Evolutionary conservation across 1,284 basidiomycete genomes (phyloP).

Genomic region (Salmacisia buchloeana): DNA sequence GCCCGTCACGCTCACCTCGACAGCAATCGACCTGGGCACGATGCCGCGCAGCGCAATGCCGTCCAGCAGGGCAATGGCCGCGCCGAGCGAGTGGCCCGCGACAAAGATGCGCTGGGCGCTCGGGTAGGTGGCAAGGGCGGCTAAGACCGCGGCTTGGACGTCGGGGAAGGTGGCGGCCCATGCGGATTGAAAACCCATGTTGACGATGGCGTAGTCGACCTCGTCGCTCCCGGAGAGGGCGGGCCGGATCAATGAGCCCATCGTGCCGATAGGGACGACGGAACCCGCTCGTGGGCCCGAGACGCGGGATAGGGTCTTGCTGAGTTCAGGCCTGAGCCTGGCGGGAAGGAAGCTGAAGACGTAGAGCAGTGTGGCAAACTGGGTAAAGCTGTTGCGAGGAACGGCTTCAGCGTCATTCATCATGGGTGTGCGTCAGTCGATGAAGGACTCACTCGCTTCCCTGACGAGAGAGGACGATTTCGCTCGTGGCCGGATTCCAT

Average conservation of each 20-base stretch:
- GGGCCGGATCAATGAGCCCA: not conserved
- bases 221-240: not conserved
- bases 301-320: not conserved
- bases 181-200: not conserved
- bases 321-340: not conserved
- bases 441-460: not conserved
- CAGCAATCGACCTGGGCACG: not conserved
- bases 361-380: not conserved
- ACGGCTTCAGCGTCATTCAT: not conserved
- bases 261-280: not conserved
- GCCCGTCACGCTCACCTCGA: conserved; percentile 3
- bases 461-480: not conserved
- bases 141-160: not conserved
- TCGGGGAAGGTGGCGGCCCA: not conserved
- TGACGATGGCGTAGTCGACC: not conserved
- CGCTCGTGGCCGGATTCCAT: not conserved
- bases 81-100: not conserved
- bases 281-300: not conserved
- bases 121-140: not conserved
- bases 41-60: not conserved
- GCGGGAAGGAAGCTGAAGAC: not conserved
- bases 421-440: not conserved
- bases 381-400: not conserved
- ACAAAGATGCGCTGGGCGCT: not conserved
- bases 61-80: not conserved